phyloP scores from a whole-genome alignment of 306 rosid species.

The Gastrolobium villosum region DNA sequence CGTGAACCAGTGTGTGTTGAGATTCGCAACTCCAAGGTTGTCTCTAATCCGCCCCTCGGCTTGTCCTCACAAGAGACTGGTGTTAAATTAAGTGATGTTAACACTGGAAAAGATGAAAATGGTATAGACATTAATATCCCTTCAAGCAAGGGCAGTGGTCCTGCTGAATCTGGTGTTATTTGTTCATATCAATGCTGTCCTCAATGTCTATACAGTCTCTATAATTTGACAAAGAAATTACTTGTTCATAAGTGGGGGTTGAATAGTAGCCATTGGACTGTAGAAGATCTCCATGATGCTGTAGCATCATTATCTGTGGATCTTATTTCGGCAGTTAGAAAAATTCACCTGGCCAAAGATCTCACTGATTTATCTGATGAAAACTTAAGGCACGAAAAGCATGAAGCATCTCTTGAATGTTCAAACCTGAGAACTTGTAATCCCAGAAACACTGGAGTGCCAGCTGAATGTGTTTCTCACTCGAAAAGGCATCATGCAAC shows the following conservation, averaged over 20 bases:
- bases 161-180: conserved; percentile 54
- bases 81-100: conserved; percentile 38
- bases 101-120: conserved; percentile 42
- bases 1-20: conserved; percentile 46
- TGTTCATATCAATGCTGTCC: conserved; percentile 84
- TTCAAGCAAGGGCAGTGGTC: conserved; percentile 48
- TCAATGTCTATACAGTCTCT: conserved; percentile 65
- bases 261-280: too few relatives aligned
- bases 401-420: conserved; percentile 42
- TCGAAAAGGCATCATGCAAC: conserved; percentile 45
- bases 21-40: conserved; percentile 35
- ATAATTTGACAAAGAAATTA: conserved; percentile 53
- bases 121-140: conserved; percentile 44
- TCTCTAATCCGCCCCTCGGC: conserved; percentile 43
- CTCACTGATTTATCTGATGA: conserved; percentile 36
- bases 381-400: conserved; percentile 41
- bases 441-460: conserved; percentile 45
- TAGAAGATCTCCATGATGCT: conserved; percentile 79
- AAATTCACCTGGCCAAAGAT: conserved; percentile 52
- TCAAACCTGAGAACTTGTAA: conserved; percentile 47
- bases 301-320: conserved; percentile 61
- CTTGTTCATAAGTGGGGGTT: conserved; percentile 48
- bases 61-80: conserved; percentile 46
- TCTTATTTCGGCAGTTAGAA: conserved; percentile 66
- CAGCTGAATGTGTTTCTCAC: conserved; percentile 79